A percentile compares a stretch with the other conserved stretches of the same genome.
These are phyloP conservation scores for Epichloe elymi DNA, from an alignment of 2,329 filamentous ascomycete species.

Conservation along the genomic window DNA sequence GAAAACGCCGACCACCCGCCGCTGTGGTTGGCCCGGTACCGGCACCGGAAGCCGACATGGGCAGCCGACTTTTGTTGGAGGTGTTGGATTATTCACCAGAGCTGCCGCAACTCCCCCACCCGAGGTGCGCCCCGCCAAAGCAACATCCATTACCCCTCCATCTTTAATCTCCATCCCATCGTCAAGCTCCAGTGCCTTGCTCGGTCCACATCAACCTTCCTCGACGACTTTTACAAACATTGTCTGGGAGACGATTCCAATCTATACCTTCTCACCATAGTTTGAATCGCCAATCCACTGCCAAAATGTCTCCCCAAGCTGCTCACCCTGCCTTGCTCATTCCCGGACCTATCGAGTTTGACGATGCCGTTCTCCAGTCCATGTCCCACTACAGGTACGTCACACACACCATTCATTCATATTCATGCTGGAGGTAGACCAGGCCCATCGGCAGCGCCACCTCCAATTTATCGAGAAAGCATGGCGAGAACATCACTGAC, in stretches of 20 bases:
- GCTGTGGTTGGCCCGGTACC: background rate
- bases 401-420: background rate
- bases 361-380: slow-evolving; percentile 87
- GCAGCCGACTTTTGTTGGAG: background rate
- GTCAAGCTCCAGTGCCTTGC: background rate
- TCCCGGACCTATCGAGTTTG: slow-evolving; percentile 94
- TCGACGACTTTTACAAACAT: background rate
- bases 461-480: background rate
- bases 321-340: slow-evolving; percentile 70
- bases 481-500: background rate
- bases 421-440: background rate
- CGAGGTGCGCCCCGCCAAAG: slow-evolving; percentile 1
- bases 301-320: slow-evolving; percentile 48
- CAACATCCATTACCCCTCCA: background rate
- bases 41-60: background rate
- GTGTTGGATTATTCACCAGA: background rate
- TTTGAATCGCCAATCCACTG: background rate
- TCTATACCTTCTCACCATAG: background rate
- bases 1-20: background rate
- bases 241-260: background rate
- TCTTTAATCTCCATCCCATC: background rate
- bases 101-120: background rate
- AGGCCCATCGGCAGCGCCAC: background rate
- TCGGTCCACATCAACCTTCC: slow-evolving; percentile 1
- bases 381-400: slow-evolving; percentile 86